Evolutionary conservation across 192 early-diverging fungal genomes (phyloP), one percentile per base, ranked within the genome.

Genomic region (Podila horticola): DNA sequence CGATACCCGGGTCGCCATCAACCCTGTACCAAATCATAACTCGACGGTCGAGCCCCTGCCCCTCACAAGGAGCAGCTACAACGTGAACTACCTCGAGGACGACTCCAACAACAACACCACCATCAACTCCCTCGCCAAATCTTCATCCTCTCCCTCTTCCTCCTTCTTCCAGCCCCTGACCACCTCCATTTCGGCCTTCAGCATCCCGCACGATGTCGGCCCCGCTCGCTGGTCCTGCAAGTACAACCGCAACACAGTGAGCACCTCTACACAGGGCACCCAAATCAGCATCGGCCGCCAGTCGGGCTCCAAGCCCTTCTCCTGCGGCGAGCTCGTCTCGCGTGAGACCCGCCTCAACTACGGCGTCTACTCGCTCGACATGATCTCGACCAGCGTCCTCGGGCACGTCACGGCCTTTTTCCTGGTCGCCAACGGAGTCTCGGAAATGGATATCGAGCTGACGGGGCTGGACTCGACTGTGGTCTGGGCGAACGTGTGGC

Each of bases 401-500:
- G 77, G 77, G 12, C 75, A 79, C 26, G 75, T 79, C 61, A 79
- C 75, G 0, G 60, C 65, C 60, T 81, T 81, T 67, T 81, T 81
- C 58, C 58, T 73, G 19, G 69, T 81, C 29, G 65, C 66, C 26
- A 73, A 81, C 62, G 71, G 58, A 2, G 57, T 59, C 36, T 61
- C 70, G 20, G 77, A 81, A 24, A 81, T 81, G 9, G 77, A 81
- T 51, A 45, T 81, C 28, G 77, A 81, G 30, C 62, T 81, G 20
- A 81, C 76, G 20, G 76, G 76, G 11, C 55, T 81, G 22, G 69
- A 81, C 55, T 68, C 33, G 49, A 22, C 0, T 1, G 59, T 81
- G 30, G 70, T 59, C 4, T 81, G 77, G 77, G 59, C 73, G 71
- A 81, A 73, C 49, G 45, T 81, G 28, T 81, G 77, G 77, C 62